Evolutionary conservation across 495 filamentous ascomycete genomes (phyloP), one percentile per base, ranked within the genome.

Genomic region (Hypoxylon fuscum): DNA sequence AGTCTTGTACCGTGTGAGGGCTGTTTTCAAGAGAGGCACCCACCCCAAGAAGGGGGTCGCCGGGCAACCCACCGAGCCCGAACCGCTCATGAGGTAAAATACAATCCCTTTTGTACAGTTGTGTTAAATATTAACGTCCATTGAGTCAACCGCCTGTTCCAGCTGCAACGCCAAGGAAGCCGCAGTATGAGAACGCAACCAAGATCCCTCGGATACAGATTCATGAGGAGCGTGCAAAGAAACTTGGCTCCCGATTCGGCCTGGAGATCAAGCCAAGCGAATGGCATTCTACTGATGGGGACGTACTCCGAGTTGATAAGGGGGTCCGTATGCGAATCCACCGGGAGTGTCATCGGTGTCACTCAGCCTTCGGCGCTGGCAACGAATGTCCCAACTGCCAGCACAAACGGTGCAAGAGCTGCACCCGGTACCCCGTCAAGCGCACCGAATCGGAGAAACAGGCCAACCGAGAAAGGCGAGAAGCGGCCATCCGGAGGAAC

Each of bases 311-410:
- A 21, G 87, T 97, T 14, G 87, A 94, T 71, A 96, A 94, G 74
- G 86, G 90, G 14, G 91, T 97, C 59, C 90, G 92, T 62, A 96
- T 98, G 89, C 85, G 94, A 27, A 88, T 97, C 31, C 93, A 91
- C 64, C 88, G 90, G 49, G 86, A 80, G 52, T 96, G 91, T 68
- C 91, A 96, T 70, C 83, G 82, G 55, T 96, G 91, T 72, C 81
- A 88, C 59, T 86, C 87, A 3, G 81, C 81, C 14, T 96, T 88
- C 72, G 90, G 89, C 44, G 72, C 81, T 15, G 85, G 88, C 55
- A 91, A 87, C 68, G 75, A 85, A 38, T 96, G 91, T 74, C 72
- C 77, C 61, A 85, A 84, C 29, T 96, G 91, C 74, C 81, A 88
- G 57, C 91, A 96, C 74, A 81, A 76, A 38, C 82, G 90, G 34